Evolutionary conservation across 306 rosid genomes (phyloP).

Genomic region (Prunus mira): DNA sequence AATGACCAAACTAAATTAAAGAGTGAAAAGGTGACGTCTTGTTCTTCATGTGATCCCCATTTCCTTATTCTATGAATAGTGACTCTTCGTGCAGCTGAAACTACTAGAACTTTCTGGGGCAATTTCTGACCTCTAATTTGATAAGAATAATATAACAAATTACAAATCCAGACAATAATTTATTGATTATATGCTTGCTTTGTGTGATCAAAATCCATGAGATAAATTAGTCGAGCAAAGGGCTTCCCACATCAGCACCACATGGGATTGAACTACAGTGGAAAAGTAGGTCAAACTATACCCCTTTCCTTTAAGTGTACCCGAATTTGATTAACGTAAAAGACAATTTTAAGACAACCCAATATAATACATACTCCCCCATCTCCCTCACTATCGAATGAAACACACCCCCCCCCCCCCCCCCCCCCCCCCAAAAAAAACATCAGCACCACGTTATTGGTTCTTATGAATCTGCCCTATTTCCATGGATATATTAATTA

Average conservation of each 20-base stretch:
- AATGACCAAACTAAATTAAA: background rate
- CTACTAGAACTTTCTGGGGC: background rate
- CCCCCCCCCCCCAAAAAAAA: background rate
- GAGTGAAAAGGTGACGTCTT: background rate
- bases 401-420: too few relatives aligned
- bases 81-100: background rate
- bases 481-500: background rate
- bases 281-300: too few relatives aligned
- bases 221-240: too few relatives aligned
- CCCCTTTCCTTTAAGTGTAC: accelerated
- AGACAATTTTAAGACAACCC: accelerated
- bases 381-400: too few relatives aligned
- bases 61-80: background rate
- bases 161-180: background rate
- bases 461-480: background rate
- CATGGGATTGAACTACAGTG: accelerated
- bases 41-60: constrained; percentile 18
- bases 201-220: too few relatives aligned
- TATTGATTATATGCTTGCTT: too few relatives aligned
- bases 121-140: background rate
- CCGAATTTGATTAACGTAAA: accelerated
- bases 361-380: too few relatives aligned
- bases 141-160: background rate
- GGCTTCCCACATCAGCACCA: too few relatives aligned
- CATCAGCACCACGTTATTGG: background rate